Evolutionary conservation across 306 rosid genomes (phyloP), one percentile per base, ranked within the genome.

Genomic region (Sicyos edulis): DNA sequence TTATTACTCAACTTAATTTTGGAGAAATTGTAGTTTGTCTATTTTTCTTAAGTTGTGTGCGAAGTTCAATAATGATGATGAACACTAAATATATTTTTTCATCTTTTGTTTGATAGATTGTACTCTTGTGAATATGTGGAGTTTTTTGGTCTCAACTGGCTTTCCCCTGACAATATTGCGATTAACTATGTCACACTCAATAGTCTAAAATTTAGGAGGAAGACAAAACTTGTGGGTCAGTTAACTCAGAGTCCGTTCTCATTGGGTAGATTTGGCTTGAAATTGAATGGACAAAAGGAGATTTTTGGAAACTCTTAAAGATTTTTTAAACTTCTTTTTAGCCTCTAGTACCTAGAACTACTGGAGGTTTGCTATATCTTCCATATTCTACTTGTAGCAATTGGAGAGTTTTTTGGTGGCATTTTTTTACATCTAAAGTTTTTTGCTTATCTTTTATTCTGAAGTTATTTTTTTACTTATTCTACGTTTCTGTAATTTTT

Each of bases 401-500:
- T 58, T 24, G 17, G 20, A 53, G 57, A 53, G 55, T 10, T n/a
- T 4, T 53, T 53, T 59, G 44, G 44, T 29, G 44, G 32, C 66
- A 59, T 59, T 9, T 14, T 59, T 57, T 40, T 40, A 32, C 32
- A 40, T 64, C 5, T 37, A 64, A 8, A n/a, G 17, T 42, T 40
- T 67, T 67, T 56, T 21, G 12, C 55, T 21, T 21, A 17, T 45
- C 72, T 70, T 70, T 16, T 70, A 70, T 52, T 51, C 29, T n/a
- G 29, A 42, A 20, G 17, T 65, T 59, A 59, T 26, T 37, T 60
- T 26, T 60, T 20, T 54, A 13, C 15, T 49, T 24, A 1, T 69
- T 50, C 58, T 50, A 9, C 50, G 42, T 42, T 58, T 77, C 71
- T 59, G 58, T 62, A 7, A 83, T 17, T 70, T 69, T 83, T 40